Conservation (phyloP, 306 rosid genomes). For the Corylus americana region DNA sequence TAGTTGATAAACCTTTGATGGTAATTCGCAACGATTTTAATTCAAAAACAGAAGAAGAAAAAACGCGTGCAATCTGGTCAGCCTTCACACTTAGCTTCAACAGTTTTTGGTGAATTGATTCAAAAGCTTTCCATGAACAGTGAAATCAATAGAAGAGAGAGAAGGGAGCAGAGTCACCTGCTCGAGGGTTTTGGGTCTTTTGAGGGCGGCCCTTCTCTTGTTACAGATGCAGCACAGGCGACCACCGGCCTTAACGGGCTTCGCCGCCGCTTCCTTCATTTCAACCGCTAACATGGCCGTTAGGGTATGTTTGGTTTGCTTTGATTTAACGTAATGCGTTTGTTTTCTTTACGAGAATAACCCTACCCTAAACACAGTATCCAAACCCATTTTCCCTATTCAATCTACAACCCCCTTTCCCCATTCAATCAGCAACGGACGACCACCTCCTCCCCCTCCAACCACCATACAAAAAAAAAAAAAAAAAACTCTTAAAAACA, state of each 20-base stretch:
- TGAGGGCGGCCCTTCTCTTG: constrained; percentile 64
- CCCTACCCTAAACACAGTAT: no score
- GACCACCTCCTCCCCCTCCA: no score
- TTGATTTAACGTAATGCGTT: no score
- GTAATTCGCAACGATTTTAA: neutral
- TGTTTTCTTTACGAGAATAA: no score
- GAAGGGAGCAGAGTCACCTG: constrained; percentile 40
- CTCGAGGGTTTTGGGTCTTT: constrained; percentile 80
- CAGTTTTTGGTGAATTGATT: neutral
- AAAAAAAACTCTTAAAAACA: no score
- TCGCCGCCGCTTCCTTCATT: constrained; percentile 33
- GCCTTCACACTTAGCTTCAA: neutral
- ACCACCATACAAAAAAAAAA: no score
- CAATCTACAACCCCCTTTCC: no score
- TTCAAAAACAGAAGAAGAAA: neutral
- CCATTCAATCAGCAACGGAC: no score
- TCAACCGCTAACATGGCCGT: neutral
- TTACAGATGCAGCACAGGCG: constrained; percentile 66
- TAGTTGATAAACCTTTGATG: neutral
- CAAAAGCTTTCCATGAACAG: neutral
- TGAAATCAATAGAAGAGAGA: neutral
- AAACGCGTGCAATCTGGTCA: neutral
- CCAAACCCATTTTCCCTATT: no score
- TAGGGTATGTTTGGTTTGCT: no score
- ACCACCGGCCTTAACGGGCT: constrained; percentile 30